These are phyloP conservation scores for Cavenderia fasciculata DNA, from an alignment of 78 protist species.

Conservation along the genomic window DNA sequence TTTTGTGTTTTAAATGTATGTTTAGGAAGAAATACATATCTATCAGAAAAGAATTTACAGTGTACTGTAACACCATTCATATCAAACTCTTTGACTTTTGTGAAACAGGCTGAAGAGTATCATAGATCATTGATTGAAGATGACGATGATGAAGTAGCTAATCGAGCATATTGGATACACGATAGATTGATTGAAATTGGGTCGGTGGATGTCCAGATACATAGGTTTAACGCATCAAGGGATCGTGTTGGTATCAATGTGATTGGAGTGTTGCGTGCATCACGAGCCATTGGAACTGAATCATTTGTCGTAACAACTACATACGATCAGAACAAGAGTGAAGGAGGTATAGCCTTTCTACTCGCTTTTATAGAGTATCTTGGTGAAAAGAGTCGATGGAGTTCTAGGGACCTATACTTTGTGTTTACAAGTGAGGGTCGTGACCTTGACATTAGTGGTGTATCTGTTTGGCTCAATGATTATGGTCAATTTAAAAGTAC, in stretches of 20 bases:
- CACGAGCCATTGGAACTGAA: conserved; percentile 58
- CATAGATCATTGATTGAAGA: neutral
- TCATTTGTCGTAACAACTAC: conserved; percentile 58
- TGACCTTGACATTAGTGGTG: conserved; percentile 55
- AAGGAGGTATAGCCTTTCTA: conserved; percentile 53
- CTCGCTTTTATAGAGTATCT: conserved; percentile 41
- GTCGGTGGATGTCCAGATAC: conserved; percentile 36
- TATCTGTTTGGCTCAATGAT: conserved; percentile 66
- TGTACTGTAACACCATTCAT: conserved; percentile 70
- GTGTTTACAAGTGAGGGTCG: conserved; percentile 67
- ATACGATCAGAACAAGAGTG: conserved; percentile 69
- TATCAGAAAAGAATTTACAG: conserved; percentile 67
- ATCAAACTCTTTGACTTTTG: neutral
- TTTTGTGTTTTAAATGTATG: neutral
- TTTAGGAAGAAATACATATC: conserved; percentile 51
- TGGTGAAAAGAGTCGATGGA: conserved; percentile 28
- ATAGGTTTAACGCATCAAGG: conserved; percentile 28
- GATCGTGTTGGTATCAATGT: conserved; percentile 61
- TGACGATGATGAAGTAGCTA: neutral
- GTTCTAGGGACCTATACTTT: conserved; percentile 44
- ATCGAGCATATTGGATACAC: conserved; percentile 43
- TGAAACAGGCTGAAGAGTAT: conserved; percentile 15
- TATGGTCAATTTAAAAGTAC: neutral
- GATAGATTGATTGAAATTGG: conserved; percentile 9
- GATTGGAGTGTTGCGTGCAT: conserved; percentile 33